A percentile compares a stretch with the other conserved stretches of the same genome.
Conservation (phyloP, 305 asterid genomes). For the Caryopteris hybrid region DNA sequence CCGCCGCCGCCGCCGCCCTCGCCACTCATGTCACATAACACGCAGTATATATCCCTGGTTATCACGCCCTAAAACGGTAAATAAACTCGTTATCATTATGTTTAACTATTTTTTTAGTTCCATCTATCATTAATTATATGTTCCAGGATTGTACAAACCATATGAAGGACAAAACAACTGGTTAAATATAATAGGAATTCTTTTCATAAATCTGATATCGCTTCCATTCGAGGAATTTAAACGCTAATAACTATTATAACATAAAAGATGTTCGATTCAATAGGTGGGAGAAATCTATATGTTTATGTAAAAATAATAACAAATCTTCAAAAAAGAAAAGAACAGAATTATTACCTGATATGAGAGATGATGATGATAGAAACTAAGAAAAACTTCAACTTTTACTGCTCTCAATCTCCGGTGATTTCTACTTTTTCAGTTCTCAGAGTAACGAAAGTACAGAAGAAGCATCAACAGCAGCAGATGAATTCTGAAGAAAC, state of each 20-base stretch:
- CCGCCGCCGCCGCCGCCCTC: slow-evolving; percentile 24
- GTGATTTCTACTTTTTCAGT: not conserved
- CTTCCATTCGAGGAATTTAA: not conserved
- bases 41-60: not conserved
- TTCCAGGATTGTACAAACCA: not conserved
- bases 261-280: not conserved
- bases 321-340: not conserved
- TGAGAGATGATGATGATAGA: not conserved
- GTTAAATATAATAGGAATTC: too few species aligned
- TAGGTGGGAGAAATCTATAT: not conserved
- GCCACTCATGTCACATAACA: slow-evolving; percentile 31
- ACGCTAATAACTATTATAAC: not conserved
- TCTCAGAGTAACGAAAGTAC: not conserved
- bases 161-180: not conserved
- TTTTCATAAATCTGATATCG: not conserved
- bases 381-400: not conserved
- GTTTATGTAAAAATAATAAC: not conserved
- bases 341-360: not conserved
- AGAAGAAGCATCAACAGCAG: not conserved
- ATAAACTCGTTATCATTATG: not conserved
- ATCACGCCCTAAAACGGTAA: slow-evolving; percentile 4
- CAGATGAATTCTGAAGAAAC: slow-evolving; percentile 15
- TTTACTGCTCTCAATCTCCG: not conserved
- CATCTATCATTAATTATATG: not conserved
- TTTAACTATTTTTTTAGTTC: too few species aligned